Conservation (phyloP, 805 yeast genomes). For the Scheffersomyces coipomensis region DNA sequence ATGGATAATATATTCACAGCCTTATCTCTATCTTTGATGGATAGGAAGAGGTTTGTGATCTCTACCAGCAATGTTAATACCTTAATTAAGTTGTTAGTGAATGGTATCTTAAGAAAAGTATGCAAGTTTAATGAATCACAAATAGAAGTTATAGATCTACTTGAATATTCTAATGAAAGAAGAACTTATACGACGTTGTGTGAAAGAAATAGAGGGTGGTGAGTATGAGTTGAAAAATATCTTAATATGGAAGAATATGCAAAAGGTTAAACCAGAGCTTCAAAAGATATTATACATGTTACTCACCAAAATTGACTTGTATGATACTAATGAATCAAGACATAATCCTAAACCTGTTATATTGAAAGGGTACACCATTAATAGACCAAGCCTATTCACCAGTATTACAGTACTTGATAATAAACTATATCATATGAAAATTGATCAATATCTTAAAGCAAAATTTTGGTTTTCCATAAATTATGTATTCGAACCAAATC, state of each 20-base stretch:
- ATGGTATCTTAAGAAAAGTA: slow-evolving; percentile 5
- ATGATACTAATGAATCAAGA: slow-evolving; percentile 14
- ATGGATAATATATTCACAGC: slow-evolving; percentile 21
- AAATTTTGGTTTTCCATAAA: slow-evolving; percentile 25
- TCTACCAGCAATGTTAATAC: slow-evolving; percentile 10
- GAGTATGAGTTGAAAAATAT: slow-evolving; percentile 6
- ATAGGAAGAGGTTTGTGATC: slow-evolving; percentile 15
- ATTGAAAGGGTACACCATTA: slow-evolving; percentile 6
- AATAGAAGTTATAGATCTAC: slow-evolving; percentile 9
- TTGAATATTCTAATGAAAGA: slow-evolving; percentile 2
- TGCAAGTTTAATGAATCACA: slow-evolving; percentile 8
- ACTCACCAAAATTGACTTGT: slow-evolving; percentile 18
- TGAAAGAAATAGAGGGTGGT: slow-evolving; percentile 1
- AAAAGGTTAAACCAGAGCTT: slow-evolving; percentile 6
- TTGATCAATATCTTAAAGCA: slow-evolving; percentile 20
- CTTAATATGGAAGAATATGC: slow-evolving; percentile 18
- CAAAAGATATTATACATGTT: slow-evolving; percentile 17
- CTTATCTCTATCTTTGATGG: slow-evolving; percentile 16
- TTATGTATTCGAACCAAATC: slow-evolving; percentile 2
- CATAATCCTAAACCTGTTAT: slow-evolving; percentile 2
- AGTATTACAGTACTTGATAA: slow-evolving; percentile 15
- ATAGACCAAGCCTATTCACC: slow-evolving; percentile 13
- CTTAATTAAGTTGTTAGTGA: slow-evolving; percentile 3
- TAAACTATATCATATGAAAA: slow-evolving; percentile 3
- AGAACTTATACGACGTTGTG: slow-evolving; percentile 2